Evolutionary conservation across 139 green algal genomes (phyloP).

Genomic region (Mesotaenium endlicherianum): DNA sequence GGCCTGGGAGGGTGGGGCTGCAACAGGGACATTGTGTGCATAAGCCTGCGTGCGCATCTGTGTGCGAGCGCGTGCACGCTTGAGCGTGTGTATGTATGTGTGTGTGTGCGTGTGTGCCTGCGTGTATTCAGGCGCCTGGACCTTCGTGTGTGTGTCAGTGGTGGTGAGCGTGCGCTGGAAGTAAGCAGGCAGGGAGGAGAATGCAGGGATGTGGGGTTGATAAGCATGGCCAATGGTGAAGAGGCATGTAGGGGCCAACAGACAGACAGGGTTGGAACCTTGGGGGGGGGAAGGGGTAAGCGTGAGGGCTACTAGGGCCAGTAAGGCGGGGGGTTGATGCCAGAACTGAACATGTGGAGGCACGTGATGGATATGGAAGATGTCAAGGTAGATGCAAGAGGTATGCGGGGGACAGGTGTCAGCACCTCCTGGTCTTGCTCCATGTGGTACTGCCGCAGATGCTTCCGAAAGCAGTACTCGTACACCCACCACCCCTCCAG

Average conservation of each 20-base stretch:
- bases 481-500: slow-evolving; percentile 88
- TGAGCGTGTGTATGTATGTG: no score
- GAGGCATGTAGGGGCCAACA: neutral
- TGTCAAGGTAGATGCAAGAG: neutral
- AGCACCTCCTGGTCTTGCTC: slow-evolving; percentile 43
- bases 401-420: neutral
- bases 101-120: no score
- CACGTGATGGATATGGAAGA: neutral
- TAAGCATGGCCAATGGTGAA: neutral
- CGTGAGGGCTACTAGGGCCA: neutral
- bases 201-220: neutral
- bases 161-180: no score
- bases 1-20: no score
- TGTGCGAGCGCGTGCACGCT: neutral
- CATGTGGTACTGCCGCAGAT: slow-evolving; percentile 75
- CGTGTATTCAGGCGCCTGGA: no score
- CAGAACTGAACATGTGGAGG: neutral
- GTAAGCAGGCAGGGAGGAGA: neutral
- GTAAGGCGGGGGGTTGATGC: neutral
- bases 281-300: neutral
- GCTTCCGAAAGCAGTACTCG: slow-evolving; percentile 80
- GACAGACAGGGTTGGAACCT: neutral
- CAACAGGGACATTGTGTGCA: no score
- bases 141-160: no score
- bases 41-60: no score